Evolutionary conservation across 2,329 filamentous ascomycete genomes (phyloP).

Genomic region (Paradendryphiella salina): DNA sequence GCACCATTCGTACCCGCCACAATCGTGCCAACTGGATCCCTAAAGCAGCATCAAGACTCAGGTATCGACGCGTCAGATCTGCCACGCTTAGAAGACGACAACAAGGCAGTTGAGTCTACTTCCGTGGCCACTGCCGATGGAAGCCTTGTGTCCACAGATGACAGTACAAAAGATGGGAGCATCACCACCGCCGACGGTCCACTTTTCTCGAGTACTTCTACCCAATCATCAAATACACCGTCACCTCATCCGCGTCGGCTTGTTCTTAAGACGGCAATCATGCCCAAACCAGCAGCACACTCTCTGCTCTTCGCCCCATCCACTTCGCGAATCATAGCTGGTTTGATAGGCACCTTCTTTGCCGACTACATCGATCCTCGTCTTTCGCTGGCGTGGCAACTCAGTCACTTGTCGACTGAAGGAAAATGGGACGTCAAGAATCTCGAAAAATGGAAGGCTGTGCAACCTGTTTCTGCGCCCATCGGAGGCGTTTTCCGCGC

Average conservation of each 20-base stretch:
- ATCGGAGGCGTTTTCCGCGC: slow-evolving; percentile 82
- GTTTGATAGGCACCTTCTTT: slow-evolving; percentile 82
- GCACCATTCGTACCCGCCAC: slow-evolving; percentile 51
- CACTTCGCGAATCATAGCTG: slow-evolving; percentile 74
- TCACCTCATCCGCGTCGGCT: slow-evolving; percentile 36
- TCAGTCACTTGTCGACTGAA: slow-evolving; percentile 82
- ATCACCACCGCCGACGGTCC: slow-evolving; percentile 18
- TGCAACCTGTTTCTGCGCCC: slow-evolving; percentile 73
- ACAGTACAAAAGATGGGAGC: slow-evolving; percentile 42
- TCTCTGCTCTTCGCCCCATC: slow-evolving; percentile 79
- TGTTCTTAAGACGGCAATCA: slow-evolving; percentile 67
- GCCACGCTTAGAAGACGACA: slow-evolving; percentile 26
- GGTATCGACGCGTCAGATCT: slow-evolving; percentile 40
- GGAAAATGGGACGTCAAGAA: slow-evolving; percentile 99
- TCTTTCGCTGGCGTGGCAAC: slow-evolving; percentile 84
- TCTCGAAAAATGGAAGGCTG: slow-evolving; percentile 83
- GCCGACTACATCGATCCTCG: slow-evolving; percentile 73
- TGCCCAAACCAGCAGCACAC: slow-evolving; percentile 79
- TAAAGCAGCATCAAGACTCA: slow-evolving; percentile 42
- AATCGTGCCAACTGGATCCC: slow-evolving; percentile 21
- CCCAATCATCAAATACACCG: slow-evolving; percentile 15
- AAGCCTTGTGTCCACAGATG: slow-evolving; percentile 23
- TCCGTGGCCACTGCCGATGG: slow-evolving; percentile 22
- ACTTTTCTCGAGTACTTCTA: slow-evolving; percentile 7
- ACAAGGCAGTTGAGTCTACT: slow-evolving; percentile 18